Percentiles rank a stretch among this genome's conserved stretches.
phyloP scores from a whole-genome alignment of 1,139 yeast genomes.

The Suhomyces guaymorum region DNA sequence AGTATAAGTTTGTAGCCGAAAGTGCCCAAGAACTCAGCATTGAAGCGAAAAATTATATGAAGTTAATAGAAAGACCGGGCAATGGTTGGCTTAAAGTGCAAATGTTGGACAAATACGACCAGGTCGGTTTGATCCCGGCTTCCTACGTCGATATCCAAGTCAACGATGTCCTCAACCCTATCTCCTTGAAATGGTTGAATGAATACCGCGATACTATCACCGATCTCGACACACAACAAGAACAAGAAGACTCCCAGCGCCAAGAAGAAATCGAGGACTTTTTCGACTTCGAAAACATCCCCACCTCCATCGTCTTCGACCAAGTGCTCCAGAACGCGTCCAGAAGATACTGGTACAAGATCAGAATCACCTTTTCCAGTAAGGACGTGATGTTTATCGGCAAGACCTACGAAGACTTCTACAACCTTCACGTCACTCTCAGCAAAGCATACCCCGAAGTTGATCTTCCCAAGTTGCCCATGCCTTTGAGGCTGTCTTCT shows the following conservation, averaged over 20 bases:
- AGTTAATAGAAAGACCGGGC: slow-evolving; percentile 25
- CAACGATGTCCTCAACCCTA: slow-evolving; percentile 22
- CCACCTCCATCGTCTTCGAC: slow-evolving; percentile 13
- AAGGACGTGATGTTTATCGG: slow-evolving; percentile 18
- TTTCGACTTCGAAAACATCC: slow-evolving; percentile 14
- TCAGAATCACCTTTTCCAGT: slow-evolving; percentile 16
- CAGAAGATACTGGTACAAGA: slow-evolving; percentile 23
- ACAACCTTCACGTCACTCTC: slow-evolving; percentile 19
- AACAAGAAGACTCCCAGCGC: slow-evolving; percentile 5
- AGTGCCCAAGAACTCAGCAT: slow-evolving; percentile 20
- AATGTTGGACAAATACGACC: slow-evolving; percentile 21
- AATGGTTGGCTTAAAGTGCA: slow-evolving; percentile 30
- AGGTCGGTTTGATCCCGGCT: slow-evolving; percentile 25
- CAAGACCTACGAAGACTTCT: slow-evolving; percentile 25
- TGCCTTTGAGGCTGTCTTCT: slow-evolving; percentile 15
- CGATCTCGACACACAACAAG: slow-evolving; percentile 9
- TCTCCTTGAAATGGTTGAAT: slow-evolving; percentile 22
- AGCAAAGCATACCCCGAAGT: slow-evolving; percentile 6
- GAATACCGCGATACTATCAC: slow-evolving; percentile 13
- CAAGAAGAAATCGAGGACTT: slow-evolving; percentile 7
- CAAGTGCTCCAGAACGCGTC: slow-evolving; percentile 19
- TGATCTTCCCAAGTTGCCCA: slow-evolving; percentile 15
- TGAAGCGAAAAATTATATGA: slow-evolving; percentile 21
- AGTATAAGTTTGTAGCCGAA: slow-evolving; percentile 22
- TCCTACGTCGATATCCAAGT: slow-evolving; percentile 27